These are phyloP conservation scores for Auricularia auricula-judae DNA, from an alignment of 768 basidiomycete genomes.

Conservation along the genomic window DNA sequence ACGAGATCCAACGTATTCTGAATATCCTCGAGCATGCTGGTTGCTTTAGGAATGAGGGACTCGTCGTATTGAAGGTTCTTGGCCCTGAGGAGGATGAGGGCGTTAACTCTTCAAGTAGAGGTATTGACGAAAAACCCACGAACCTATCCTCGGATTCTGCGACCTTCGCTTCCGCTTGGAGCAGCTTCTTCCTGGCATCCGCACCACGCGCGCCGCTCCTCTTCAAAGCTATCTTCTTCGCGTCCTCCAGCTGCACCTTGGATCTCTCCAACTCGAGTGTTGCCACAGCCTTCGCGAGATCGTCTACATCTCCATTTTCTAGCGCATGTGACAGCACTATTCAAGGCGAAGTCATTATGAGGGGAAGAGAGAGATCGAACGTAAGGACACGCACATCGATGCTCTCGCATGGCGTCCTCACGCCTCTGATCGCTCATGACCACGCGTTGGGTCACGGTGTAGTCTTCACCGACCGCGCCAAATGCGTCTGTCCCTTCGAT, in stretches of 20 bases:
- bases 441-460: conserved; percentile 30
- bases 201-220: conserved; percentile 48
- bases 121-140: conserved; percentile 4
- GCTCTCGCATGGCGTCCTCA: conserved; percentile 18
- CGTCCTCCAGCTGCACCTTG: conserved; percentile 17
- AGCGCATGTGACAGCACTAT: conserved; percentile 15
- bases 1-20: conserved; percentile 18
- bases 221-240: conserved; percentile 35
- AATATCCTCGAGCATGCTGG: conserved; percentile 14
- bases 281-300: conserved; percentile 10
- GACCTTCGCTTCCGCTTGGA: conserved; percentile 33
- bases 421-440: conserved; percentile 32
- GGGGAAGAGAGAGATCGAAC: not conserved
- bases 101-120: too few species aligned
- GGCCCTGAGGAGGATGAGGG: not conserved
- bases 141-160: conserved; percentile 22
- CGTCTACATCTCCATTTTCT: conserved; percentile 9
- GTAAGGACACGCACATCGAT: conserved; percentile 11
- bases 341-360: not conserved
- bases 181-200: conserved; percentile 41
- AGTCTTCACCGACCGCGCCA: conserved; percentile 9
- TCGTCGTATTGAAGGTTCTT: conserved; percentile 4
- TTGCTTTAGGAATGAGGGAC: conserved; percentile 7
- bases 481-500: conserved; percentile 17
- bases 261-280: conserved; percentile 9